Conservation (phyloP, 2,329 filamentous ascomycete genomes). For the Colletotrichum sp. region DNA sequence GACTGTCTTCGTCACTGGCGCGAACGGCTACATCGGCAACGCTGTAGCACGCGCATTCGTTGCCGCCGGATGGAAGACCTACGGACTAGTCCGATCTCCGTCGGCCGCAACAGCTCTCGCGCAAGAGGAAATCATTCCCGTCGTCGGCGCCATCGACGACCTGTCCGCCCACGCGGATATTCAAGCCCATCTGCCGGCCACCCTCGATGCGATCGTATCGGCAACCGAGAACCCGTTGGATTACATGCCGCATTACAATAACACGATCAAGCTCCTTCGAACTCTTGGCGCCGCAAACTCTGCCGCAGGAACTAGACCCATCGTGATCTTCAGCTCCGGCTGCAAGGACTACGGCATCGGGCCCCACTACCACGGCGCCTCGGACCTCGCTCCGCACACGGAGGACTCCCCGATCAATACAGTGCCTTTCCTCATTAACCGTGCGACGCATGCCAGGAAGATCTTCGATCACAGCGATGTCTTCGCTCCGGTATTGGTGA, state of each 20-base stretch:
- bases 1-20: constrained; percentile 50
- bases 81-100: constrained; percentile 45
- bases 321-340: constrained; percentile 51
- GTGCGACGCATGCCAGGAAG: constrained; percentile 35
- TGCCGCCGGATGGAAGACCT: constrained; percentile 47
- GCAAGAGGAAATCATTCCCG: constrained; percentile 41
- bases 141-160: constrained; percentile 43
- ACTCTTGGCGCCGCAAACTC: constrained; percentile 36
- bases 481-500: constrained; percentile 47
- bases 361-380: constrained; percentile 35
- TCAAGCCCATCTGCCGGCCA: constrained; percentile 25
- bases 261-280: constrained; percentile 38
- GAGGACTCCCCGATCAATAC: constrained; percentile 44
- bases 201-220: constrained; percentile 47
- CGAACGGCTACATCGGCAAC: constrained; percentile 53
- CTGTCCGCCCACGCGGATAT: constrained; percentile 31
- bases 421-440: constrained; percentile 27
- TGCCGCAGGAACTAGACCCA: constrained; percentile 35
- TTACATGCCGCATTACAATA: constrained; percentile 43
- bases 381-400: constrained; percentile 42
- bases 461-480: constrained; percentile 40
- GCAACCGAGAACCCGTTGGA: constrained; percentile 44
- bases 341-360: constrained; percentile 55
- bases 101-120: constrained; percentile 32
- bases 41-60: constrained; percentile 50